Evolutionary conservation across 768 basidiomycete species (phyloP).

Genomic region (Tricholoma sp.): DNA sequence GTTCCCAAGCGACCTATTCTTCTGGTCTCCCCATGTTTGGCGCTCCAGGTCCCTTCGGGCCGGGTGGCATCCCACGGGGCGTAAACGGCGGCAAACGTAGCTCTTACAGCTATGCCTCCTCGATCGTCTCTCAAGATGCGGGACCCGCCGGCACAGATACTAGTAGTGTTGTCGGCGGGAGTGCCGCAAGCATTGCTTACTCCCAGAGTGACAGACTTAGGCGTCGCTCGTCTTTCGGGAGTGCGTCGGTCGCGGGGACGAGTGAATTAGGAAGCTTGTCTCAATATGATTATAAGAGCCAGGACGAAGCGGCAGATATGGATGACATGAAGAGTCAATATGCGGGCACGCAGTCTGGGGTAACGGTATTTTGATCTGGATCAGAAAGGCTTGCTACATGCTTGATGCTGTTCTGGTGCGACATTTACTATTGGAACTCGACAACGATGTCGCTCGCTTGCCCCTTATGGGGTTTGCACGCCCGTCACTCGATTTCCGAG

Average conservation of each 20-base stretch:
- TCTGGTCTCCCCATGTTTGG: constrained; percentile 87
- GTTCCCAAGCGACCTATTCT: constrained; percentile 94
- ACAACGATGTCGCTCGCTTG: constrained; percentile 6
- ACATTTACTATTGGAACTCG: constrained; percentile 5
- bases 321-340: constrained; percentile 92
- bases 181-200: constrained; percentile 64
- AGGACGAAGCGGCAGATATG: constrained; percentile 72
- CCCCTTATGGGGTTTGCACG: background rate
- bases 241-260: constrained; percentile 64
- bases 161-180: constrained; percentile 57
- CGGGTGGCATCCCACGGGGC: constrained; percentile 53
- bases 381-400: background rate
- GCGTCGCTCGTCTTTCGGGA: constrained; percentile 67
- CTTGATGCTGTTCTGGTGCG: constrained; percentile 2
- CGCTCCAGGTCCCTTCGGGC: constrained; percentile 63
- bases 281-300: constrained; percentile 83
- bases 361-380: constrained; percentile 73
- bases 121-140: constrained; percentile 89
- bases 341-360: constrained; percentile 76
- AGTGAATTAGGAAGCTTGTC: constrained; percentile 79
- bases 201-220: constrained; percentile 89
- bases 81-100: constrained; percentile 68
- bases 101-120: constrained; percentile 81
- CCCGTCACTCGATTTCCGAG: constrained; percentile 5
- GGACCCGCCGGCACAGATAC: constrained; percentile 58